phyloP scores from a whole-genome alignment of 441 rosid genomes.

The Mallotus repandus region DNA sequence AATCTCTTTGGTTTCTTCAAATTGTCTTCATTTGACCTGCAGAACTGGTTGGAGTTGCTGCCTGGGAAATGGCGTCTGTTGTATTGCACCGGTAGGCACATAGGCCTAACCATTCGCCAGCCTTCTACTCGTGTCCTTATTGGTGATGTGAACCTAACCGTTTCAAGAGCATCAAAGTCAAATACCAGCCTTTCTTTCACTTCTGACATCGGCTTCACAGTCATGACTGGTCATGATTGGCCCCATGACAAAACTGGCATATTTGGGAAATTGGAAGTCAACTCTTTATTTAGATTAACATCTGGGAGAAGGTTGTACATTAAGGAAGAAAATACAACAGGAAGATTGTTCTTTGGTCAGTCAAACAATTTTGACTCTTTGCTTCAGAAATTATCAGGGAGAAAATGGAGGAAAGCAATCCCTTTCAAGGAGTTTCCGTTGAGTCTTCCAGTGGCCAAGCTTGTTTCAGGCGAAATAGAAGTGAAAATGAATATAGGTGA shows the following conservation, averaged over 20 bases:
- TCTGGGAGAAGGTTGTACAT: conserved; percentile 76
- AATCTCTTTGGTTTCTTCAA: neutral
- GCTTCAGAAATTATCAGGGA: conserved; percentile 49
- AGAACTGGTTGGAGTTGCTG: conserved; percentile 82
- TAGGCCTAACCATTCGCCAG: conserved; percentile 84
- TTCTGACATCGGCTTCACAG: conserved; percentile 63
- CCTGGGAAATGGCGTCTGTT: conserved; percentile 91
- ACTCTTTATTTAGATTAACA: conserved; percentile 48
- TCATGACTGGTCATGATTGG: conserved; percentile 62
- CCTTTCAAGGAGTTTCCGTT: conserved; percentile 83
- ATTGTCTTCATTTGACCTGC: conserved; percentile 23
- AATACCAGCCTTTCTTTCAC: conserved; percentile 43
- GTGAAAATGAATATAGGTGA: conserved; percentile 50
- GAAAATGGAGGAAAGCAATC: conserved; percentile 69
- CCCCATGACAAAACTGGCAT: conserved; percentile 73
- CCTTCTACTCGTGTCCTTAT: conserved; percentile 67
- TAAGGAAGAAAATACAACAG: conserved; percentile 57
- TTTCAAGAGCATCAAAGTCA: conserved; percentile 41
- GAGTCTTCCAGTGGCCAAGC: conserved; percentile 80
- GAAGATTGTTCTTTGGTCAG: conserved; percentile 48
- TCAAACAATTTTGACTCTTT: conserved; percentile 46
- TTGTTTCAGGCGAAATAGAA: conserved; percentile 57
- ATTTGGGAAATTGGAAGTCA: conserved; percentile 58
- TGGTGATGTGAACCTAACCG: conserved; percentile 58
- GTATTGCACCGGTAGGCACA: conserved; percentile 81